A percentile compares a stretch with the other conserved stretches of the same genome.
These are phyloP conservation scores for Didymella lethalis DNA, from an alignment of 2,329 filamentous ascomycete species.

Conservation along the genomic window DNA sequence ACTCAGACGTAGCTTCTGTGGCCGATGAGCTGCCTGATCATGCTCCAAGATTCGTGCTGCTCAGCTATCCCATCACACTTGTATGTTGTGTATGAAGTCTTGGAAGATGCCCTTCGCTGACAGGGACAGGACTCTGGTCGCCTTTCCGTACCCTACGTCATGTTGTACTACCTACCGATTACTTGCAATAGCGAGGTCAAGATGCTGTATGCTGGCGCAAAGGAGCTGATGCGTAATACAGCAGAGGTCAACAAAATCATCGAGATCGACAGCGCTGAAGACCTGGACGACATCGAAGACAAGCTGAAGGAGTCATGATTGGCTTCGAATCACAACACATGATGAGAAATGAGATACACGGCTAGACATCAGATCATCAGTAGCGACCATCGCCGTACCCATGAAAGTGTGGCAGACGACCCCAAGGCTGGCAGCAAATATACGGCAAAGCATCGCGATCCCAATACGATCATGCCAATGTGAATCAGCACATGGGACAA, in stretches of 20 bases:
- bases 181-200: constrained; percentile 87
- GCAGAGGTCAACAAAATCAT: constrained; percentile 88
- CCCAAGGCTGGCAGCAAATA: not conserved
- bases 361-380: not conserved
- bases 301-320: constrained; percentile 58
- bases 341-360: not conserved
- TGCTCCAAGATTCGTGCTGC: constrained; percentile 84
- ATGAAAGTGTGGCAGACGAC: not conserved
- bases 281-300: constrained; percentile 80
- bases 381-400: not conserved
- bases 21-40: constrained; percentile 92
- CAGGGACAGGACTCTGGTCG: constrained; percentile 75
- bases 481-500: not conserved
- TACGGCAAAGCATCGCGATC: not conserved
- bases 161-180: constrained; percentile 92
- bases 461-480: not conserved
- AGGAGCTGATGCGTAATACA: constrained; percentile 93
- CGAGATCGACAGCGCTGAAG: constrained; percentile 81
- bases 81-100: constrained; percentile 58
- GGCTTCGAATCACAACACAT: not conserved
- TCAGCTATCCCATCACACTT: constrained; percentile 89
- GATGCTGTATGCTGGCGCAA: constrained; percentile 95
- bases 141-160: constrained; percentile 87
- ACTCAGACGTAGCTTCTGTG: constrained; percentile 80
- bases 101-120: not conserved